Evolutionary conservation across 179 eudicot genomes (phyloP).

Genomic region (Vitellaria paradoxa): DNA sequence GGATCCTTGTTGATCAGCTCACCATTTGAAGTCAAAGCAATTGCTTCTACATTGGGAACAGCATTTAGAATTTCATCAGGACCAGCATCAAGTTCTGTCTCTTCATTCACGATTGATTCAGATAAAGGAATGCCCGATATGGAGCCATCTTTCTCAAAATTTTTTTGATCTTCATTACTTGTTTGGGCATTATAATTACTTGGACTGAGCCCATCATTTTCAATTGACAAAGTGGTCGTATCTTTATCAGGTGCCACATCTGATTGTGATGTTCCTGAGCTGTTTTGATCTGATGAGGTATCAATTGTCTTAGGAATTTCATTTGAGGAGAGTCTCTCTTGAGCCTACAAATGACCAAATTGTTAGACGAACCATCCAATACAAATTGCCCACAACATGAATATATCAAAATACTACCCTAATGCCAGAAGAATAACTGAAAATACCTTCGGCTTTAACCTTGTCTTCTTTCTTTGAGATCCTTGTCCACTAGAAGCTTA

Average conservation of each 20-base stretch:
- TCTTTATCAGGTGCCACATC: conserved; percentile 41
- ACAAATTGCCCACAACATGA: conserved; percentile 13
- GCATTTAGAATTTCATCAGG: conserved; percentile 31
- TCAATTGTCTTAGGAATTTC: conserved; percentile 34
- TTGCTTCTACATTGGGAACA: conserved; percentile 26
- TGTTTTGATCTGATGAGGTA: conserved; percentile 33
- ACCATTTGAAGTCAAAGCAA: conserved; percentile 34
- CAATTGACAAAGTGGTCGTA: conserved; percentile 23
- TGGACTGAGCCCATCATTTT: conserved; percentile 27
- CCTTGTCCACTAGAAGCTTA: conserved; percentile 74
- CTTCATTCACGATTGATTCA: conserved; percentile 34
- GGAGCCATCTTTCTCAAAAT: conserved; percentile 30
- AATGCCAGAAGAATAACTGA: conserved; percentile 2
- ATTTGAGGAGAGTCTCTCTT: conserved; percentile 44
- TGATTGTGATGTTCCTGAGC: conserved; percentile 34
- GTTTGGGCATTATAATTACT: conserved; percentile 29
- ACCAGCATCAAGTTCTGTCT: conserved; percentile 29
- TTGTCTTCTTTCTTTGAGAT: conserved; percentile 60
- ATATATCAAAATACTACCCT: conserved; percentile 13
- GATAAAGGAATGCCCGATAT: conserved; percentile 30
- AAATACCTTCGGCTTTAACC: conserved; percentile 61
- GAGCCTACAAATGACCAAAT: conserved; percentile 40
- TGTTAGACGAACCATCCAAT: conserved; percentile 26
- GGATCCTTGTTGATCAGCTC: conserved; percentile 33
- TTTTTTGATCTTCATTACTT: conserved; percentile 40